Base-by-base conservation (phyloP, 2,329 filamentous ascomycete genomes). In the Phoma sp. region DNA sequence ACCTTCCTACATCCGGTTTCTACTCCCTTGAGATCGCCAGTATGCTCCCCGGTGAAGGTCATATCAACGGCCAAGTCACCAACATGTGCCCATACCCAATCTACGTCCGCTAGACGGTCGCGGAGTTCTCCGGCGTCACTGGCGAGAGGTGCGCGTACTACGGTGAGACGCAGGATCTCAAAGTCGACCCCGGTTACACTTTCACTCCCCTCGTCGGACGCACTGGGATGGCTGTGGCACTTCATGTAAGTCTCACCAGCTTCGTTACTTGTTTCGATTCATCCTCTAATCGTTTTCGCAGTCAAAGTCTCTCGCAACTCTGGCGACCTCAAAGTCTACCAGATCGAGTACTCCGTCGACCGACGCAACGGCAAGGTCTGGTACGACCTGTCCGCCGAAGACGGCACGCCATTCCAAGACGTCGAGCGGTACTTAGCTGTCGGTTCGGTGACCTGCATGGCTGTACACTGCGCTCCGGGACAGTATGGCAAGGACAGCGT, bases 281-380 rank as follows among this genome's bases (percentile, higher is more conserved):
- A 9, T 27, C 2, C 9, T 7, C 25, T 27, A 4, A 27, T 27
- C 10, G 13, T 17, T 29, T 13, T 4, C 10, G 6, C 22, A 50
- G 55, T 53, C 2, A 53, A 57, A 31, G 31, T 57, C 17, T 36
- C 50, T 6, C 49, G 40, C 22, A 29, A 36, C 8, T 33, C 39
- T 13, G 22, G 36, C 21, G 45, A 43, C 9, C 12, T 17, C 3
- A 21, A 25, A 1, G 44, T 52, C 15, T 57, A 53, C 29, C 40
- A 57, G 31, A 33, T 50, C 35, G 55, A 57, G 35, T 57, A 41
- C 40, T 37, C 33, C 3, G 47, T 51, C n/a, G 43, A 51, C 7
- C 55, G 29, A 12, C 43, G 39, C 17, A 46, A 50, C 22, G 27
- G 25, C 17, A 33, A 35, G 17, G 25, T 46, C 13, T 57, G 49